Percentiles rank a stretch among this genome's conserved stretches.
Evolutionary conservation across 1,284 basidiomycete genomes (phyloP).

Genomic region (Leccinum pallidistipes): DNA sequence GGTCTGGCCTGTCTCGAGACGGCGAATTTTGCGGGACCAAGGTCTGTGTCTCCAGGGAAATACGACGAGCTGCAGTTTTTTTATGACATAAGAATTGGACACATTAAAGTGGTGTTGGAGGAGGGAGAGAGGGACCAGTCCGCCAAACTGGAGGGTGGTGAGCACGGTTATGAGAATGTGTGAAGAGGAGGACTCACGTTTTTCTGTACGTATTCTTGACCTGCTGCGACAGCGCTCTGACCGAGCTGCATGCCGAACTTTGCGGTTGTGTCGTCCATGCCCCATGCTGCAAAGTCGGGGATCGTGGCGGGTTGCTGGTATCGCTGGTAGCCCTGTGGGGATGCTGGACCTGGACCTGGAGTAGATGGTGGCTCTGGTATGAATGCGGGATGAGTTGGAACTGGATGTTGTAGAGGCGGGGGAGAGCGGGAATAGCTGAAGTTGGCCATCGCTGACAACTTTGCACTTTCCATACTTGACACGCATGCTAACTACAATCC

Average conservation of each 20-base stretch:
- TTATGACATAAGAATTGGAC: conserved; percentile 93
- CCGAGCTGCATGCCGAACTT: conserved; percentile 98
- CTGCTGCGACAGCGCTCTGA: conserved; percentile 87
- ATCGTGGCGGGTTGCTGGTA: conserved; percentile 44
- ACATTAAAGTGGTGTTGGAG: conserved; percentile 97
- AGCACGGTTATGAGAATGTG: background rate
- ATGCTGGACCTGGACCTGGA: conserved; percentile 48
- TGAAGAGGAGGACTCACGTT: conserved; percentile 60
- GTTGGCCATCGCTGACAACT: conserved; percentile 33
- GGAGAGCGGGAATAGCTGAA: conserved; percentile 58
- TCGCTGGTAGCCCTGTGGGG: conserved; percentile 75
- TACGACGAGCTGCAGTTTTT: conserved; percentile 87
- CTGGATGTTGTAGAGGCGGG: conserved; percentile 84
- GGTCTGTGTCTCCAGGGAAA: conserved; percentile 95
- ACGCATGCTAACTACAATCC: background rate
- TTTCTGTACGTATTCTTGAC: conserved; percentile 94
- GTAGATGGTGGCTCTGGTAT: conserved; percentile 88
- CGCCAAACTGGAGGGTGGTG: conserved; percentile 60
- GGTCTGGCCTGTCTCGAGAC: conserved; percentile 65
- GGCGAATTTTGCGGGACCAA: conserved; percentile 68
- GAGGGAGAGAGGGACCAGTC: conserved; percentile 72
- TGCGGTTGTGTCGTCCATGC: conserved; percentile 90
- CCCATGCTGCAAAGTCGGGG: conserved; percentile 72
- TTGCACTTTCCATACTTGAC: background rate
- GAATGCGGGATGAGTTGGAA: conserved; percentile 87